Evolutionary conservation across 192 early-diverging fungal genomes (phyloP).

Genomic region (Lunasporangiospora selenospora): DNA sequence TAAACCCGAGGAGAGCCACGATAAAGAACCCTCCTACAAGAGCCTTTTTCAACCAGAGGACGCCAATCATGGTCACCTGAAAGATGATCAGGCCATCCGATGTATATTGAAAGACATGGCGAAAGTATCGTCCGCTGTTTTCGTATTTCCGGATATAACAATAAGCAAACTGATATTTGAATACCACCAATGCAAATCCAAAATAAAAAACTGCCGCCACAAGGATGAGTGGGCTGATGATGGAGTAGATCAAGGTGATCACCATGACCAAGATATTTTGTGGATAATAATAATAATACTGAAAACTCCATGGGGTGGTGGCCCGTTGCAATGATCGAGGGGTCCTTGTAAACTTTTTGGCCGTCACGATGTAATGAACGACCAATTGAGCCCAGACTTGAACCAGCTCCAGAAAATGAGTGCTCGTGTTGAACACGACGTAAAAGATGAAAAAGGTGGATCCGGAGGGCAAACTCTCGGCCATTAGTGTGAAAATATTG

Average conservation of each 20-base stretch:
- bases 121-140: slow-evolving; percentile 52
- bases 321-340: slow-evolving; percentile 49
- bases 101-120: slow-evolving; percentile 49
- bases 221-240: slow-evolving; percentile 58
- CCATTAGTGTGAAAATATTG: slow-evolving; percentile 45
- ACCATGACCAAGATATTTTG: slow-evolving; percentile 58
- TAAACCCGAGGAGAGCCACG: slow-evolving; percentile 46
- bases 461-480: slow-evolving; percentile 51
- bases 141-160: slow-evolving; percentile 59
- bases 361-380: slow-evolving; percentile 45
- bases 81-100: slow-evolving; percentile 56
- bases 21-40: slow-evolving; percentile 21
- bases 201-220: slow-evolving; percentile 56
- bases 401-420: slow-evolving; percentile 57
- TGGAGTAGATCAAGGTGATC: slow-evolving; percentile 56
- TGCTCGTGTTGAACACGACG: slow-evolving; percentile 53
- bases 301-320: slow-evolving; percentile 53
- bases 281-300: slow-evolving; percentile 59
- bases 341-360: slow-evolving; percentile 45
- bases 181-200: slow-evolving; percentile 48
- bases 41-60: slow-evolving; percentile 51
- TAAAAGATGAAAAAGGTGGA: slow-evolving; percentile 62
- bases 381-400: slow-evolving; percentile 56
- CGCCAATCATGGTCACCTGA: slow-evolving; percentile 53
- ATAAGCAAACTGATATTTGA: slow-evolving; percentile 60